Conservation (phyloP, 371 early-diverging fungal genomes). For the Lichtheimia hyalospora region DNA sequence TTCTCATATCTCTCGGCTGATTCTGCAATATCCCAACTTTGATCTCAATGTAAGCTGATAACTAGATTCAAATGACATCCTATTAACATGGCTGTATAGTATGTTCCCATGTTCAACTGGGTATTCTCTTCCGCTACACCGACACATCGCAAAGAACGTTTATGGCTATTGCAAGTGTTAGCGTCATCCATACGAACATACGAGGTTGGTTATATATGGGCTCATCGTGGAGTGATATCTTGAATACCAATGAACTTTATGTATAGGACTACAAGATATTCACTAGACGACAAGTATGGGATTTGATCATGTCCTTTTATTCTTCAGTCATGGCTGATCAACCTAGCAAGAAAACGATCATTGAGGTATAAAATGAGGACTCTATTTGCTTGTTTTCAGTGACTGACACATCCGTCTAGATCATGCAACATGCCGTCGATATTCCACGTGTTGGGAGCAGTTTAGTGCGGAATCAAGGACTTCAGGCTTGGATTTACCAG, state of each 20-base stretch:
- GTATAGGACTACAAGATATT: constrained; percentile 64
- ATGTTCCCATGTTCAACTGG: constrained; percentile 79
- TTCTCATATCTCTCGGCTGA: constrained; percentile 71
- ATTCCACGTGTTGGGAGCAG: constrained; percentile 53
- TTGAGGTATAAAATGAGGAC: constrained; percentile 28
- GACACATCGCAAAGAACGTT: constrained; percentile 64
- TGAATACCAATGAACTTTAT: no score
- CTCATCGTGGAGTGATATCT: no score
- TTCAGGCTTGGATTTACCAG: constrained; percentile 61
- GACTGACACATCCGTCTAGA: constrained; percentile 20
- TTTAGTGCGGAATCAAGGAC: constrained; percentile 58
- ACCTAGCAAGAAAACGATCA: constrained; percentile 30
- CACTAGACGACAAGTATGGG: constrained; percentile 69
- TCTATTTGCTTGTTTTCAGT: neutral
- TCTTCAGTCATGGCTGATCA: constrained; percentile 67
- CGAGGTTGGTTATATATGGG: constrained; percentile 14
- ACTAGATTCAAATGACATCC: neutral
- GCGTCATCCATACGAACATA: constrained; percentile 46
- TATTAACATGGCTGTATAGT: constrained; percentile 31
- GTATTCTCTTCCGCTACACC: constrained; percentile 64
- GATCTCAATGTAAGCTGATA: constrained; percentile 63
- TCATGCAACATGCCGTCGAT: constrained; percentile 51
- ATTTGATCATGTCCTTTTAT: constrained; percentile 65
- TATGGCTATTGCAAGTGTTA: constrained; percentile 75
- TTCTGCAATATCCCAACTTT: constrained; percentile 67